Percentiles rank a stretch among this genome's conserved stretches.
Evolutionary conservation across 1,284 basidiomycete genomes (phyloP).

Genomic region (Veloporphyrellus conicus): DNA sequence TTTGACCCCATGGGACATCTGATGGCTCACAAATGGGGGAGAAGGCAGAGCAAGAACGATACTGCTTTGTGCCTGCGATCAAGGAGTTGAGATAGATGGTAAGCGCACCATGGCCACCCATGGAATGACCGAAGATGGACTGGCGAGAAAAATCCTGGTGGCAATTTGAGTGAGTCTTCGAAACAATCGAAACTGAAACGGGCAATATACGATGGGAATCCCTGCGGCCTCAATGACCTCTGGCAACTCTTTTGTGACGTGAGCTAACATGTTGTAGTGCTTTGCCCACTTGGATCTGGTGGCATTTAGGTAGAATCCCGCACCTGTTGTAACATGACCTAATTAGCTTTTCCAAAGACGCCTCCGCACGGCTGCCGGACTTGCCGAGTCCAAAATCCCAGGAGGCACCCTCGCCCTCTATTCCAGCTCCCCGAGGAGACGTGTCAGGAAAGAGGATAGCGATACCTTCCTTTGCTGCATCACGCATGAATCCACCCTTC

Average conservation of each 20-base stretch:
- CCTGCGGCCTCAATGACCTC: slow-evolving; percentile 65
- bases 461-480: slow-evolving; percentile 78
- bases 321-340: slow-evolving; percentile 45
- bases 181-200: not conserved
- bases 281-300: slow-evolving; percentile 75
- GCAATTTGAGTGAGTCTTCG: slow-evolving; percentile 1
- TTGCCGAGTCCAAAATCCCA: slow-evolving; percentile 89
- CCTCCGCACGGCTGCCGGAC: slow-evolving; percentile 7
- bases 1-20: slow-evolving; percentile 86
- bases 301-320: slow-evolving; percentile 92
- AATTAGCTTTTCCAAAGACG: slow-evolving; percentile 1
- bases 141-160: slow-evolving; percentile 62
- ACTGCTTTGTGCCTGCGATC: slow-evolving; percentile 53
- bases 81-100: slow-evolving; percentile 80
- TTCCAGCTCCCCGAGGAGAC: slow-evolving; percentile 87
- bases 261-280: slow-evolving; percentile 89
- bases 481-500: slow-evolving; percentile 81
- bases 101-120: slow-evolving; percentile 94
- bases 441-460: slow-evolving; percentile 97
- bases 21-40: slow-evolving; percentile 90
- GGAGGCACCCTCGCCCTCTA: slow-evolving; percentile 80
- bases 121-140: slow-evolving; percentile 81
- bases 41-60: slow-evolving; percentile 90
- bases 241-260: slow-evolving; percentile 81
- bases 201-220: slow-evolving; percentile 56